phyloP scores from a whole-genome alignment of 148 eudicot species.

The Cornus controversa region DNA sequence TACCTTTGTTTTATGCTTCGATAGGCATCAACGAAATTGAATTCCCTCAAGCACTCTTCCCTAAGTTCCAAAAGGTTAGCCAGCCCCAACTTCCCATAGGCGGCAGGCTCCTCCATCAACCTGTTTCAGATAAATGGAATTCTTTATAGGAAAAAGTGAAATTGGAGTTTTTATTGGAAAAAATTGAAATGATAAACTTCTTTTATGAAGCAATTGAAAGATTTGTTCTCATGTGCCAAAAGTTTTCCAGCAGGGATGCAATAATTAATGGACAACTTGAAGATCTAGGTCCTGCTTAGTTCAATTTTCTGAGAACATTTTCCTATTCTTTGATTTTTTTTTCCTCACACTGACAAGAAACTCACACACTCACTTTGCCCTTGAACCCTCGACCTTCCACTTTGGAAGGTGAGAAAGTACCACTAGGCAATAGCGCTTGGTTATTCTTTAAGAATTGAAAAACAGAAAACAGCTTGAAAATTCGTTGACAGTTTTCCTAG shows the following conservation, averaged over 20 bases:
- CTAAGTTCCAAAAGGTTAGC: conserved; percentile 94
- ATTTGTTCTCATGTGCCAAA: not conserved
- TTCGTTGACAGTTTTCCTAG: no score
- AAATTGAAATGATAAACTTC: not conserved
- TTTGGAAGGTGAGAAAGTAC: no score
- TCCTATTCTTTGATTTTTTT: no score
- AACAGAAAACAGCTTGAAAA: no score
- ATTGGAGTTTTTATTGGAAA: no score
- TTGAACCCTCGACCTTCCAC: no score
- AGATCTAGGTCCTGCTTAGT: not conserved
- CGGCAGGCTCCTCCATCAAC: conserved; percentile 98
- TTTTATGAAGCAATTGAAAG: not conserved
- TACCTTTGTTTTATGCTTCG: conserved; percentile 95
- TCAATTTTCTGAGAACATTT: no score
- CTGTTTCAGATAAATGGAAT: conserved; percentile 28
- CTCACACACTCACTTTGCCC: no score
- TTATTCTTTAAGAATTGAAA: no score
- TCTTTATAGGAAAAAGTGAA: not conserved
- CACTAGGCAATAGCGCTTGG: no score
- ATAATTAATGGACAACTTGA: not conserved
- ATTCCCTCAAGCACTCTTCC: conserved; percentile 98
- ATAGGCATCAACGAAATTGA: conserved; percentile 86
- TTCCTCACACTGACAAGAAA: no score
- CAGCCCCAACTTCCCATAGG: conserved; percentile 92
- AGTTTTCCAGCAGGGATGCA: not conserved